Base-by-base conservation (phyloP, 2,329 filamentous ascomycete genomes). In the Colletotrichum acutatum region DNA sequence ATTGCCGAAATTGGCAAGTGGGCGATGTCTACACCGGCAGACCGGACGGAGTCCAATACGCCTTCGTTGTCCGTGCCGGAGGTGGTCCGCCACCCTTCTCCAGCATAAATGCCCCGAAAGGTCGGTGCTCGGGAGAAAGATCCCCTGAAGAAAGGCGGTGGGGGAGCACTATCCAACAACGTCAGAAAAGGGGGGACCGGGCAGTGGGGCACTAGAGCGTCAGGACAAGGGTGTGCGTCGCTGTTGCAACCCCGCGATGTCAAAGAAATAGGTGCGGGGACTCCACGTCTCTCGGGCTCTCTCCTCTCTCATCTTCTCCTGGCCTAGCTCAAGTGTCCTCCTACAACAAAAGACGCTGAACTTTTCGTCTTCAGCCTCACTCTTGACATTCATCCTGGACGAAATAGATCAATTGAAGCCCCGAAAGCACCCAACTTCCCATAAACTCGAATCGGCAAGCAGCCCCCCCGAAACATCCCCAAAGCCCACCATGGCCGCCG, bases 401-500 rank as follows among this genome's bases (percentile, higher is more conserved):
- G 3, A n/a, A n/a, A 19, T 3, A 9, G n/a, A n/a, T 49, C 42
- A 49, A 49, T 49, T 9, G 19, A n/a, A 9, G 3, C 42, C 3
- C 8, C 16, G 42, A 49, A 42, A 49, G 42, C 19, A n/a, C 7
- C 3, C 42, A n/a, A 49, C 42, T 6, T 49, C 42, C 3, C 42
- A n/a, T n/a, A 49, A 49, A n/a, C 7, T 8, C 3, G 19, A n/a
- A 9, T 2, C 42, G 42, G 42, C 42, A 49, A 8, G 42, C 42
- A 49, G 19, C 42, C 16, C 7, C 42, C 37, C 16, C 16, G 7
- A n/a, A 46, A 6, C 16, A 19, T 3, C 2, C 49, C 30, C 9
- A n/a, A 28, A 71, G 71, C 58, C 68, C 57, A 54, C 22, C 65
- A 79, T 68, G 74, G 83, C 83, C 82, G 77, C 83, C 70, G 79